Percentiles rank a stretch among this genome's conserved stretches.
These are phyloP conservation scores for Colletotrichum sp. DNA, from an alignment of 2,329 filamentous ascomycete genomes.

Conservation along the genomic window DNA sequence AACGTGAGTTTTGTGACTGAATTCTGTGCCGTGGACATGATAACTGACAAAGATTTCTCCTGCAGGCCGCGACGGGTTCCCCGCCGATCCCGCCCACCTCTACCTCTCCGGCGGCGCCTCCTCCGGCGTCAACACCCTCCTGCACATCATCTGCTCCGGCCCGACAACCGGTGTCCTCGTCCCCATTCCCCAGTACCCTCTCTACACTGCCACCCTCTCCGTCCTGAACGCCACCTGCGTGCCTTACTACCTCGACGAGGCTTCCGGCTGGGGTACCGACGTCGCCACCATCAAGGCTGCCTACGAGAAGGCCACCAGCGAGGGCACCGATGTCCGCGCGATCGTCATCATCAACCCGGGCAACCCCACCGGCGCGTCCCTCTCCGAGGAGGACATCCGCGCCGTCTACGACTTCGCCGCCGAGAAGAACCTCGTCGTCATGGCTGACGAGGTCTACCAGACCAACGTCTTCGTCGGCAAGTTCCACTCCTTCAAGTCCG, in stretches of 20 bases:
- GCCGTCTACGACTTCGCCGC: conserved; percentile 87
- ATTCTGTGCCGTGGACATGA: background rate
- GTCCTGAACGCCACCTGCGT: conserved; percentile 86
- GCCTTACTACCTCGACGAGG: conserved; percentile 92
- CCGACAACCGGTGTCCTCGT: conserved; percentile 85
- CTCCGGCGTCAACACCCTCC: conserved; percentile 90
- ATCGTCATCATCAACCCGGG: conserved; percentile 99
- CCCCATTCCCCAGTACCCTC: conserved; percentile 93
- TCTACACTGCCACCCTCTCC: conserved; percentile 92
- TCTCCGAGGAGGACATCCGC: conserved; percentile 80
- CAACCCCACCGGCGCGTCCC: conserved; percentile 91
- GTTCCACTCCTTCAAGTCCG: conserved; percentile 95
- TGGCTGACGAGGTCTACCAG: conserved; percentile 99
- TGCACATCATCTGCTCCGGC: conserved; percentile 84
- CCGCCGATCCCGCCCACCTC: conserved; percentile 79
- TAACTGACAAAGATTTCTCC: conserved; percentile 19
- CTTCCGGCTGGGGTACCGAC: conserved; percentile 86
- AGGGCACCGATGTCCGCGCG: conserved; percentile 86
- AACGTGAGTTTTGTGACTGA: conserved; percentile 61
- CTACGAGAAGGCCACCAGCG: conserved; percentile 74
- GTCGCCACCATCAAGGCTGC: conserved; percentile 77
- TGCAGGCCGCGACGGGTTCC: conserved; percentile 83
- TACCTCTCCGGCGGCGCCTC: conserved; percentile 94
- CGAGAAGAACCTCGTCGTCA: conserved; percentile 83
- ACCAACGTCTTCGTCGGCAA: conserved; percentile 96